Evolutionary conservation across 768 basidiomycete genomes (phyloP).

Genomic region (Tylopilus rubrobrunneus): DNA sequence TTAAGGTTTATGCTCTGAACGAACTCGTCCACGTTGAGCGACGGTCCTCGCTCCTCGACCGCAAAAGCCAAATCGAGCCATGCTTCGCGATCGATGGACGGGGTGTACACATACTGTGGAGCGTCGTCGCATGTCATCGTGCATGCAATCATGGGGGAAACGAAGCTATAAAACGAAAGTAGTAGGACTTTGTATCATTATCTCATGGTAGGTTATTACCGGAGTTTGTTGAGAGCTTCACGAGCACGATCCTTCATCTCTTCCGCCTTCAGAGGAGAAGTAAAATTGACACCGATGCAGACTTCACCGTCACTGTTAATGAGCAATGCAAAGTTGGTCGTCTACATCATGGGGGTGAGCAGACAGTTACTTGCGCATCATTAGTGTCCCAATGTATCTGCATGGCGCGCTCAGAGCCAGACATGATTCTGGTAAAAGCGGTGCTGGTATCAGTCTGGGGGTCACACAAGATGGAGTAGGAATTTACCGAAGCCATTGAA

Average conservation of each 20-base stretch:
- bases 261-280: conserved; percentile 4
- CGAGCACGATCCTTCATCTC: conserved; percentile 9
- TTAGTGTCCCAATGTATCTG: conserved; percentile 9
- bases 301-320: conserved; percentile 14
- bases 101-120: conserved; percentile 20
- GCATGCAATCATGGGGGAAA: conserved; percentile 19
- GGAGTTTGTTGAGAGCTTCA: conserved; percentile 17
- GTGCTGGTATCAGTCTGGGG: not conserved
- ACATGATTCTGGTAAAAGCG: conserved; percentile 1
- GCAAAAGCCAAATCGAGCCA: conserved; percentile 23
- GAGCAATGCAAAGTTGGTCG: not conserved
- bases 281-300: conserved; percentile 17
- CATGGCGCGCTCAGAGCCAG: conserved; percentile 15
- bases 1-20: conserved; percentile 13
- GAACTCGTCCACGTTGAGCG: conserved; percentile 17
- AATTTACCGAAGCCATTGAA: conserved; percentile 9
- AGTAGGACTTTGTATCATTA: not conserved
- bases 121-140: conserved; percentile 8
- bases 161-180: conserved; percentile 3
- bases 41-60: conserved; percentile 12
- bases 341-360: not conserved
- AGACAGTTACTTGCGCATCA: conserved; percentile 11
- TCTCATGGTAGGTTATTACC: conserved; percentile 1
- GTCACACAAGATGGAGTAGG: not conserved
- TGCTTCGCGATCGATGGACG: conserved; percentile 18